Conservation (phyloP, 2,329 filamentous ascomycete genomes). For the Cytospora schulzeri region DNA sequence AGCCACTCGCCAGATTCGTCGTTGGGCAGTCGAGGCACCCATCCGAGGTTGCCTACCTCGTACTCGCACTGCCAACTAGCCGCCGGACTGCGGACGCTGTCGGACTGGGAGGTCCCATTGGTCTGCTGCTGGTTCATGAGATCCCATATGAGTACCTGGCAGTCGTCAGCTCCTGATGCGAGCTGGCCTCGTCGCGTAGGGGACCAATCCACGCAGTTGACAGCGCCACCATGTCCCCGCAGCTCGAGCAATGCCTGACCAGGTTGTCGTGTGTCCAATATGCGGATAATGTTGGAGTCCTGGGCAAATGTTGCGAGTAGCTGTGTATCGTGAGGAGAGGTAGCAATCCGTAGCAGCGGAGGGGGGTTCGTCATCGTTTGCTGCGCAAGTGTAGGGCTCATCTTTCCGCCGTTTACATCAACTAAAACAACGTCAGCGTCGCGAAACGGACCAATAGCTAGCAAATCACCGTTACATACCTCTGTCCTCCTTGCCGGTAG, state of each 20-base stretch:
- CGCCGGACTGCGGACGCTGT: conserved; percentile 67
- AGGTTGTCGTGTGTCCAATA: conserved; percentile 93
- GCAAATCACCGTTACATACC: conserved; percentile 48
- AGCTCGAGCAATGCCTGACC: conserved; percentile 94
- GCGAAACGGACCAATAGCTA: background rate
- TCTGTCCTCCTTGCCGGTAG: conserved; percentile 80
- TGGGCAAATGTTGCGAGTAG: conserved; percentile 96
- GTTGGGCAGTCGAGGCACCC: conserved; percentile 73
- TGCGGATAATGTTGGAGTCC: conserved; percentile 88
- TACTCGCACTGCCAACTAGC: conserved; percentile 85
- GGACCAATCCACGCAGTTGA: conserved; percentile 97
- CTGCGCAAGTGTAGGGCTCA: conserved; percentile 75
- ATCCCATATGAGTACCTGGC: conserved; percentile 91
- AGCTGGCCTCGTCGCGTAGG: conserved; percentile 83
- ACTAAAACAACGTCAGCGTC: conserved; percentile 29
- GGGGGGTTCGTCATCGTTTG: conserved; percentile 78
- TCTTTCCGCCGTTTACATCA: conserved; percentile 60
- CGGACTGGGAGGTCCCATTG: conserved; percentile 54
- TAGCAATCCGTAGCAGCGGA: conserved; percentile 78
- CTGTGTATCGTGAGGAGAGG: conserved; percentile 93
- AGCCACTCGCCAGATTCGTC: conserved; percentile 79
- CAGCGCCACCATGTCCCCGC: conserved; percentile 78
- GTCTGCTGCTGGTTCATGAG: conserved; percentile 64
- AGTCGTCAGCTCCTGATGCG: conserved; percentile 90
- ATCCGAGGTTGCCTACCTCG: conserved; percentile 82